Base-by-base conservation (phyloP, 768 basidiomycete species). In the Termitomyces heimii region DNA sequence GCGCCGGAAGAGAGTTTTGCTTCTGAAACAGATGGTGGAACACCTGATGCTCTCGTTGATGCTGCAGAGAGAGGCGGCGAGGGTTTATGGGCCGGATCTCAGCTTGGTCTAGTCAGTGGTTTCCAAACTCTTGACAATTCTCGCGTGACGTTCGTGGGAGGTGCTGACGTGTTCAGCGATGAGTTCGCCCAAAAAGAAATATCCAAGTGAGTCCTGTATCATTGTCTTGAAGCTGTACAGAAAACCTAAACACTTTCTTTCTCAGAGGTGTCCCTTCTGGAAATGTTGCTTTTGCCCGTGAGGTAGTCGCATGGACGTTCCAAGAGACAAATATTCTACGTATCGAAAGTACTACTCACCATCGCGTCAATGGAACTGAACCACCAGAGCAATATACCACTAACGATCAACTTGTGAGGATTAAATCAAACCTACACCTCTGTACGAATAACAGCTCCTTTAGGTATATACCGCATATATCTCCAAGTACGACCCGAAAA, bases 301-400 rank as follows among this genome's bases (percentile, higher is more conserved):
- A 96, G 61, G 70, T 98, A 43, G 81, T 86, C 4, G 80, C 83
- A 5, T 99, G 96, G 96, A 83, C 88, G 0, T 96, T 98, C 85
- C 89, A 93, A 64, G 91, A 97, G 70, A 80, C 81, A 1, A 77
- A 84, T 13, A 89, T 91, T 2, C 76, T 96, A 49, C 85, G 92
- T 26, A 85, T 98, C 56, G 87, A 92, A 60, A 76, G 70, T 45
- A 82, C 82, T 7, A 81, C 82, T 22, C 94, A 97, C 66, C 86
- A 89, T 64, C 82, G 81, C 56, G 75, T 84, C 48, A 84, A 87
- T 60, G 77, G 81, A 53, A 82, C 83, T 0, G 74, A 71, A 24
- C 76, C 88, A n/a, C 73, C 76, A 3, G 87, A 88, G 56, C 76
- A 76, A 54, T 99, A 99, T 70, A 89, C 92, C 13, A 91, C 80